Evolutionary conservation across 2,329 filamentous ascomycete genomes (phyloP).

Genomic region (Coniochaeta pulveracea): DNA sequence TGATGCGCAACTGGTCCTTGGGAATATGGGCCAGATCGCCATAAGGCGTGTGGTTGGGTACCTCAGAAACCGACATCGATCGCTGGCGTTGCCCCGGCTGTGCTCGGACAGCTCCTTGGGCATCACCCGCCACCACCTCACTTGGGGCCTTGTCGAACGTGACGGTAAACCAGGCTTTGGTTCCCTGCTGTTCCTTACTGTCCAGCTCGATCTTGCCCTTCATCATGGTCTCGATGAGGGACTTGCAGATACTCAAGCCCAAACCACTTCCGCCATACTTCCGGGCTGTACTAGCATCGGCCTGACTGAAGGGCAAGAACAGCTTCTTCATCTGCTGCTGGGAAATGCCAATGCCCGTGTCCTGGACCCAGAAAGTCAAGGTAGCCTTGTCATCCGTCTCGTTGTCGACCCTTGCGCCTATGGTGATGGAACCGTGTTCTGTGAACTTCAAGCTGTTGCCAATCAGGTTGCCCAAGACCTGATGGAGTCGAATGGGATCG

Average conservation of each 20-base stretch:
- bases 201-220: slow-evolving; percentile 75
- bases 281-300: slow-evolving; percentile 78
- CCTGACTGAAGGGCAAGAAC: slow-evolving; percentile 88
- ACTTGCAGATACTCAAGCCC: slow-evolving; percentile 89
- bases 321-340: slow-evolving; percentile 72
- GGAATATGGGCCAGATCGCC: slow-evolving; percentile 63
- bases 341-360: slow-evolving; percentile 87
- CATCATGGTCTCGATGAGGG: slow-evolving; percentile 86
- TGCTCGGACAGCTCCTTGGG: slow-evolving; percentile 21
- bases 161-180: slow-evolving; percentile 67
- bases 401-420: slow-evolving; percentile 60
- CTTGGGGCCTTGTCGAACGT: slow-evolving; percentile 72
- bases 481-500: slow-evolving; percentile 55
- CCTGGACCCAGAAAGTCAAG: slow-evolving; percentile 74
- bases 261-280: slow-evolving; percentile 89
- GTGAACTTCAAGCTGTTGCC: slow-evolving; percentile 94
- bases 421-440: slow-evolving; percentile 73
- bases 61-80: slow-evolving; percentile 18
- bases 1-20: slow-evolving; percentile 70
- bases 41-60: slow-evolving; percentile 30
- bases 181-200: slow-evolving; percentile 61
- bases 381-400: slow-evolving; percentile 62
- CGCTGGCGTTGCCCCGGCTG: slow-evolving; percentile 9
- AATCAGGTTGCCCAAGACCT: slow-evolving; percentile 71
- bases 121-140: slow-evolving; percentile 46